Evolutionary conservation across 768 basidiomycete genomes (phyloP), one percentile per base, ranked within the genome.

Genomic region (Rhizopogon vesiculosus): DNA sequence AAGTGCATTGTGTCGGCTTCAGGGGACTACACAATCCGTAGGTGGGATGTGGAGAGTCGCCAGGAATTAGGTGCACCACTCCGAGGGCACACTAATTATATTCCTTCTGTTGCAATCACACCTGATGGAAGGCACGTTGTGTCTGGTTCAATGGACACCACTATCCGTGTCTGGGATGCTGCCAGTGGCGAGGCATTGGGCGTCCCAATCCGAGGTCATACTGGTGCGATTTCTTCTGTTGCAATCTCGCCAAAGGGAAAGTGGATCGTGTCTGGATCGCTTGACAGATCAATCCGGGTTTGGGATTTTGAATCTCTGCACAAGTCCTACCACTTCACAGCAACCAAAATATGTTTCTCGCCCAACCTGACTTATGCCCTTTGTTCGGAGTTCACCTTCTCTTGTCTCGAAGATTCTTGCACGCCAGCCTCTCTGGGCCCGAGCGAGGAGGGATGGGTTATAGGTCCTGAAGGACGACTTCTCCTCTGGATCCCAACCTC

Each of bases 231-330:
- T 33, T 0, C 1, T 3, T 33, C 31, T 33, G 31, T 33, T 33
- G 31, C 31, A 18, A 35, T 51, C 33, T 51, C 40, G 15, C 18
- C 50, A 7, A 22, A 51, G 38, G 40, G 50, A 5, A 41, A 5
- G 40, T 38, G 31, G 46, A 48, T 48, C 18, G 46, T 31, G 10
- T 48, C 46, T 31, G 46, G 46, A 3, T 48, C 46, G 28, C 5
- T 1, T 22, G 46, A 48, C 46, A 22, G 10, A 3, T 18, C 53
- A 3, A 52, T n/a, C 19, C 51, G 59, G 31, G 10, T 70, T 3
- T 71, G 67, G 70, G 51, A 65, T 45, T n/a, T 44, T 10, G 28
- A 53, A 31, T 46, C 6, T 29, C 8, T 19, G n/a, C 6, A 29
- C 8, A 5, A 25, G 9, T 6, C 31, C 41, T 6, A 13, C 8